Base-by-base conservation (phyloP, 352 stramenopile species). In the Salisapilia sapeloensis region DNA sequence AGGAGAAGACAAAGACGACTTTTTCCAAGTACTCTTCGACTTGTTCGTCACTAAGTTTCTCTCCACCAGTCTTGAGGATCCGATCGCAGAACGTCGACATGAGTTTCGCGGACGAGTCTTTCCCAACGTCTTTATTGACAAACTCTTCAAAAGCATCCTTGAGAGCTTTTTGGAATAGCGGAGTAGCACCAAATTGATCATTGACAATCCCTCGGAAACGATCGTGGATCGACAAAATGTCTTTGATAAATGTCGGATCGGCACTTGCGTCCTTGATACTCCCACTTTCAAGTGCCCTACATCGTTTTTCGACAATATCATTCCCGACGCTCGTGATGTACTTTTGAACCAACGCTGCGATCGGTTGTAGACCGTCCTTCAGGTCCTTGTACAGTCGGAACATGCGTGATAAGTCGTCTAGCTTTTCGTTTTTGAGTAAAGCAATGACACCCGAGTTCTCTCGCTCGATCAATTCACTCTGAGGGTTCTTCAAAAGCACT, bases 141-240 rank as follows among this genome's bases (percentile, higher is more conserved):
- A 99, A 97, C 45, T 97, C 92, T 17, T 97, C 91, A 57, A 99
- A 99, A 0, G 96, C 95, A 36, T 99, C 94, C 62, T 99, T 99
- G 28, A 99, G 61, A 2, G 94, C 95, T 65, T 98, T 98, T 61
- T 99, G 93, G 48, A 99, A 98, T 1, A 99, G 71, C 21, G 92
- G 91, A 50, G 98, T 95, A 29, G 79, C 85, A 6, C 74, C 63
- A 59, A 99, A 99, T 40, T 98, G 90, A 27, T 96, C 81, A 40
- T 95, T 96, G 39, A 99, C 93, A 17, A 99, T 82, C 31, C 63
- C 85, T 21, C 95, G 72, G 62, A 98, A 98, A 53, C 98, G 98
- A 44, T 99, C 93, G 64, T 98, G 92, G 30, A 97, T 87, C 11
- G 76, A 74, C 43, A 99, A 75, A 36, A 99, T 92, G 36, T 89